phyloP scores from a whole-genome alignment of 192 early-diverging fungal genomes.

The Irineochytrium annulatum region DNA sequence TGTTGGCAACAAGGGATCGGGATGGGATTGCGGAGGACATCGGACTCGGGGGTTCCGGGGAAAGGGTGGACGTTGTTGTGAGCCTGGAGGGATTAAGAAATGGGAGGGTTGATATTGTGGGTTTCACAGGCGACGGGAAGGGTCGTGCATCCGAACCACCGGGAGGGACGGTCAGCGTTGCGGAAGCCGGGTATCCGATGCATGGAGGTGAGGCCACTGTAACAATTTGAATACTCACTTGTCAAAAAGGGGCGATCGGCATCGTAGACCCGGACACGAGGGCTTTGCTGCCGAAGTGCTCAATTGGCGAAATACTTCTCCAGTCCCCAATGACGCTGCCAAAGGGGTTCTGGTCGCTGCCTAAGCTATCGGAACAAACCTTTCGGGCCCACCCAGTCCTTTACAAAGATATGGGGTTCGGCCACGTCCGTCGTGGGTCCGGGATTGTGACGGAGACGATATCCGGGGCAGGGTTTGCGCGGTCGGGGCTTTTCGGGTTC shows the following conservation, averaged over 20 bases:
- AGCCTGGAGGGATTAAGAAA: slow-evolving; percentile 56
- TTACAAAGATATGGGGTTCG: slow-evolving; percentile 5
- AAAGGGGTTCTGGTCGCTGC: slow-evolving; percentile 73
- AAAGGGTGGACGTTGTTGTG: slow-evolving; percentile 62
- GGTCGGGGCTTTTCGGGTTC: slow-evolving; percentile 71
- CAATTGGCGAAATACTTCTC: slow-evolving; percentile 85
- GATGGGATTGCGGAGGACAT: neutral
- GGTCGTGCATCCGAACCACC: too few relatives aligned
- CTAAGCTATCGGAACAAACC: slow-evolving; percentile 68
- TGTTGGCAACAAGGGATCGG: neutral
- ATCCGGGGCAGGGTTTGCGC: slow-evolving; percentile 50
- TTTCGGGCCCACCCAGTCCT: slow-evolving; percentile 65
- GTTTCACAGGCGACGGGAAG: neutral
- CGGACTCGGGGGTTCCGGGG: slow-evolving; percentile 3
- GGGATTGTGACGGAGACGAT: slow-evolving; percentile 14
- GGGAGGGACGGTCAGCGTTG: too few relatives aligned
- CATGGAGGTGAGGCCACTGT: slow-evolving; percentile 57
- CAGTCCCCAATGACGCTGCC: slow-evolving; percentile 63
- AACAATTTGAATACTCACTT: too few relatives aligned
- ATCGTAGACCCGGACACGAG: slow-evolving; percentile 81
- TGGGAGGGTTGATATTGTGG: neutral
- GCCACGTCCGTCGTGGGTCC: neutral
- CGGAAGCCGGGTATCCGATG: slow-evolving; percentile 58
- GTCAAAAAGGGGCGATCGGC: too few relatives aligned
- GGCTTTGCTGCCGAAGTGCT: slow-evolving; percentile 65